phyloP scores from a whole-genome alignment of 805 yeast genomes.

The Metschnikowia cerradonensis region DNA sequence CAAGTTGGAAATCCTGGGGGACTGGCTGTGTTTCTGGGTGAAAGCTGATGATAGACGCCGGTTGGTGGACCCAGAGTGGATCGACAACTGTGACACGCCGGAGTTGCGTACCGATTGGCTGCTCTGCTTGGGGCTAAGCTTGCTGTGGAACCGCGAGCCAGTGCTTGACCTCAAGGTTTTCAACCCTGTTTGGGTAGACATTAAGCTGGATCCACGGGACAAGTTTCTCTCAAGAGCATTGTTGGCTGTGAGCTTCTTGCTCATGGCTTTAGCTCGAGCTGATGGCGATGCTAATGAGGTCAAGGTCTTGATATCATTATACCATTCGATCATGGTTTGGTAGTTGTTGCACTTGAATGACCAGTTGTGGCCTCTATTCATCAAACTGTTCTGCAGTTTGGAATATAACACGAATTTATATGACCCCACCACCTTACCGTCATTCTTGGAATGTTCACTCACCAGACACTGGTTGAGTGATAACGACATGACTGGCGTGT shows the following conservation, averaged over 20 bases:
- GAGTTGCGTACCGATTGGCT: conserved; percentile 6
- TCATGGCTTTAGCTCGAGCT: conserved; percentile 46
- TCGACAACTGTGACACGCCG: conserved; percentile 9
- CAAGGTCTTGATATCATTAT: conserved; percentile 65
- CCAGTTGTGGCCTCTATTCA: conserved; percentile 85
- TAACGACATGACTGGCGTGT: conserved; percentile 78
- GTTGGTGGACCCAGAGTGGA: conserved; percentile 15
- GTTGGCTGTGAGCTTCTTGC: conserved; percentile 20
- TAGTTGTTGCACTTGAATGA: conserved; percentile 89
- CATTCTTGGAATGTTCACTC: conserved; percentile 76
- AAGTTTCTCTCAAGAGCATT: conserved; percentile 5
- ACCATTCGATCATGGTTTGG: conserved; percentile 81
- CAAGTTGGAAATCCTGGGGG: conserved; percentile 38
- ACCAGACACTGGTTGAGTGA: conserved; percentile 75
- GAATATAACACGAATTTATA: conserved; percentile 79
- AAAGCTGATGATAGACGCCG: conserved; percentile 37
- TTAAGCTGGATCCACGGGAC: conserved; percentile 13
- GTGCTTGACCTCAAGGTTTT: conserved; percentile 8
- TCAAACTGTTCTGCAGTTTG: conserved; percentile 64
- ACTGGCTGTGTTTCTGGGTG: conserved; percentile 28
- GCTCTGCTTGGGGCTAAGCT: conserved; percentile 4
- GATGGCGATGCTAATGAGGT: conserved; percentile 60
- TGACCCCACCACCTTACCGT: conserved; percentile 49
- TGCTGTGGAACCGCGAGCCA: conserved; percentile 7
- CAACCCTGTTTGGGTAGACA: conserved; percentile 13